phyloP scores from a whole-genome alignment of 768 basidiomycete species.

The Symmetrospora coprosmae region DNA sequence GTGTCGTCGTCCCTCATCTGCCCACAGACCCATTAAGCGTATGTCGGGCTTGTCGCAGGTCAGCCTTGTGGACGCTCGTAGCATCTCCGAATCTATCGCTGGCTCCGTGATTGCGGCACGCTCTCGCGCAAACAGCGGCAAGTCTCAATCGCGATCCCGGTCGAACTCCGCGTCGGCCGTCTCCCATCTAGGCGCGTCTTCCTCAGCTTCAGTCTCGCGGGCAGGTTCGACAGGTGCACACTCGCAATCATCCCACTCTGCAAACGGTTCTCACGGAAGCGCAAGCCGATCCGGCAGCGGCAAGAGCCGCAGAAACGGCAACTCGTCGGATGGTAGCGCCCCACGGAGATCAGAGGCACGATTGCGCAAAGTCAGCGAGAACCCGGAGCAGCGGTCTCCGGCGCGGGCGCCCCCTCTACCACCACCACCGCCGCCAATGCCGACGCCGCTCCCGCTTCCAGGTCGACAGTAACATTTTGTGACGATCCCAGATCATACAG shows the following conservation, averaged over 20 bases:
- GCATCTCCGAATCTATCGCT: background rate
- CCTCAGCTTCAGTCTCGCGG: background rate
- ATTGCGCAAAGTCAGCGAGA: background rate
- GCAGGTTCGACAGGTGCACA: background rate
- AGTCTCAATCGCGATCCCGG: background rate
- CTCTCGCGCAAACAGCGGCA: background rate
- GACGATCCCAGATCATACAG: no score
- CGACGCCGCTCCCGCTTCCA: no score
- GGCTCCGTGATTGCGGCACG: background rate
- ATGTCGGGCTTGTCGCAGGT: conserved; percentile 1
- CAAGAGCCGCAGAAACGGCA: background rate
- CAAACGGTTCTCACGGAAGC: background rate
- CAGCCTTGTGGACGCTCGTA: background rate
- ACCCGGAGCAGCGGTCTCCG: background rate
- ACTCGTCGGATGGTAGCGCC: background rate
- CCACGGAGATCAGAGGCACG: background rate
- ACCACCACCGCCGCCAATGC: background rate
- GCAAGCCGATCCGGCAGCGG: background rate
- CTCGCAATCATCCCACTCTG: background rate
- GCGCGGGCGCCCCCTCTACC: background rate
- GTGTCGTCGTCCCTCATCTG: background rate
- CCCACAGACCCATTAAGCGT: background rate
- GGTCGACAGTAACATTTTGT: no score
- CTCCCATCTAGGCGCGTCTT: no score
- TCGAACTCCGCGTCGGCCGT: no score